Percentiles rank a stretch among this genome's conserved stretches.
These are phyloP conservation scores for Kodamaea arcana DNA, from an alignment of 1,139 yeast genomes.

Conservation along the genomic window DNA sequence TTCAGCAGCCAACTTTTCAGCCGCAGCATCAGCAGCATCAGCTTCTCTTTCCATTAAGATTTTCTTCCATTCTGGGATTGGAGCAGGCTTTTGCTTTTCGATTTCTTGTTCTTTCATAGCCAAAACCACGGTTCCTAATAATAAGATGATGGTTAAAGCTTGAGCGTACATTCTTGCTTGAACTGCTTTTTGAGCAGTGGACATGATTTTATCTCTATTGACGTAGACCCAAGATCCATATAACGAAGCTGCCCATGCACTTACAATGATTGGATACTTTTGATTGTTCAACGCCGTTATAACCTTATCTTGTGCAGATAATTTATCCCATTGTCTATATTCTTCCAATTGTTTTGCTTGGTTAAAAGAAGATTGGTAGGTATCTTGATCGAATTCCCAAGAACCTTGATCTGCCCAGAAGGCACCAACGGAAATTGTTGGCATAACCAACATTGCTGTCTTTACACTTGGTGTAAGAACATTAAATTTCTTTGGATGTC, in stretches of 20 bases:
- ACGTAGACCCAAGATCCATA: constrained; percentile 79
- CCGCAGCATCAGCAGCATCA: constrained; percentile 14
- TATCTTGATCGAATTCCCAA: constrained; percentile 41
- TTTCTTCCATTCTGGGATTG: constrained; percentile 40
- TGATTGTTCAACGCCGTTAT: constrained; percentile 47
- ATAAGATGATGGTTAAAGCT: constrained; percentile 63
- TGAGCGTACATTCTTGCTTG: constrained; percentile 96
- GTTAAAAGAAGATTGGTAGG: constrained; percentile 31
- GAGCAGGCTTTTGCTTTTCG: constrained; percentile 30
- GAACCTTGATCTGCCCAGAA: constrained; percentile 49
- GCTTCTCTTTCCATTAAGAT: constrained; percentile 23
- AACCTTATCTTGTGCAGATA: constrained; percentile 17
- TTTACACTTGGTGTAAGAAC: constrained; percentile 39
- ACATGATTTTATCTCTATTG: constrained; percentile 72
- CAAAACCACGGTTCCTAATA: constrained; percentile 61
- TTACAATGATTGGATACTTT: constrained; percentile 73
- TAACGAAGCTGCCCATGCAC: constrained; percentile 83
- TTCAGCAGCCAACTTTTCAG: background rate
- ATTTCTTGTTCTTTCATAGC: constrained; percentile 59
- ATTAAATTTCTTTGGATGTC: constrained; percentile 32
- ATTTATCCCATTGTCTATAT: constrained; percentile 15
- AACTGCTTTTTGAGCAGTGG: constrained; percentile 79
- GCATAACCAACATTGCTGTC: constrained; percentile 38
- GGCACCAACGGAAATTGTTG: constrained; percentile 37
- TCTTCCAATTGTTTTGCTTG: constrained; percentile 21